Evolutionary conservation across 2,329 filamentous ascomycete genomes (phyloP).

Genomic region (Escovopsis sp.): DNA sequence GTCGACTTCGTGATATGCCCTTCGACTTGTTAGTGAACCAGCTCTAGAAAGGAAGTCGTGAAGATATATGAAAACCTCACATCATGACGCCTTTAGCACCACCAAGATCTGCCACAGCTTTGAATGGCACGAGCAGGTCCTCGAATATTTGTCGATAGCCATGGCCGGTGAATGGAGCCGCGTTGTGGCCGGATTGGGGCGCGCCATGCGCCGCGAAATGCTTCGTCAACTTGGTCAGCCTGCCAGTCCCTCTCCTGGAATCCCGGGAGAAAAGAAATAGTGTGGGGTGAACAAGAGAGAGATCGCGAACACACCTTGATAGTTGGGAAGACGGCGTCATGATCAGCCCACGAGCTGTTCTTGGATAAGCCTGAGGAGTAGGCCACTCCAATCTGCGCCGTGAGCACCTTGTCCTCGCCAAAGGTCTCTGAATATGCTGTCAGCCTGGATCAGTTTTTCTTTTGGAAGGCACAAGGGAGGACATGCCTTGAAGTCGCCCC

Average conservation of each 20-base stretch:
- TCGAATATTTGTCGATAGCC: slow-evolving; percentile 3
- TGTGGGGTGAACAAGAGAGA: no score
- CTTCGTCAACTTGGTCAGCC: background rate
- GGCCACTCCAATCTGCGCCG: slow-evolving; percentile 3
- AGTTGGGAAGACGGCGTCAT: slow-evolving; percentile 3
- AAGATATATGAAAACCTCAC: background rate
- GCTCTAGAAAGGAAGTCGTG: no score
- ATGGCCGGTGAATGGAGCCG: slow-evolving; percentile 3
- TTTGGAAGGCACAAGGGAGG: no score
- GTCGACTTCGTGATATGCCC: slow-evolving; percentile 1
- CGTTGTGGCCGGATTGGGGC: background rate
- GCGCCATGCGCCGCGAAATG: slow-evolving; percentile 1
- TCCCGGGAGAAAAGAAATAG: background rate
- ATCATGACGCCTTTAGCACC: slow-evolving; percentile 4
- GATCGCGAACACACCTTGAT: slow-evolving; percentile 1
- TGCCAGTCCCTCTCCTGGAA: background rate
- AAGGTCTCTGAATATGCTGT: background rate
- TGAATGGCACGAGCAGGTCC: slow-evolving; percentile 3
- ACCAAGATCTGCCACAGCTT: slow-evolving; percentile 1
- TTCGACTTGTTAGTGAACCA: background rate
- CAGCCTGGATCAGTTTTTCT: background rate
- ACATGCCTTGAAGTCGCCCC: slow-evolving; percentile 3
- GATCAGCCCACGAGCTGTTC: slow-evolving; percentile 3
- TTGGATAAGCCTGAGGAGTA: slow-evolving; percentile 5
- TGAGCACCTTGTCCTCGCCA: slow-evolving; percentile 5